These are phyloP conservation scores for Aureobasidium subglaciale DNA, from an alignment of 2,329 filamentous ascomycete species.

Conservation along the genomic window DNA sequence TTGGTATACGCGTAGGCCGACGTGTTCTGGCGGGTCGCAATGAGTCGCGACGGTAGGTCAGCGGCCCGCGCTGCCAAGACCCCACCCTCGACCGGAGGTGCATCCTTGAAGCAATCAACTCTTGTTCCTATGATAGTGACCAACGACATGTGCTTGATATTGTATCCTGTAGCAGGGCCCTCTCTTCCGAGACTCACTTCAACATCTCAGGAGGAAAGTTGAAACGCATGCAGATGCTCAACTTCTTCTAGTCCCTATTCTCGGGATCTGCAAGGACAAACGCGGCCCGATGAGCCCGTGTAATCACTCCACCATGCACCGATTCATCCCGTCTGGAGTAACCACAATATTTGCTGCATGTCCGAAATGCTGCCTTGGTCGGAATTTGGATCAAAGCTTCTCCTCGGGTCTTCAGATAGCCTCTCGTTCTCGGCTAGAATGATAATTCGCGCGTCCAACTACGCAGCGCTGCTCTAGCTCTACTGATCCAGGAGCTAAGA, in stretches of 20 bases:
- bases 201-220: no score
- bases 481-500: no score
- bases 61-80: conserved; percentile 3
- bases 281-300: conserved; percentile 1
- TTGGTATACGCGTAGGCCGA: neutral
- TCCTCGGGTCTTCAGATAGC: neutral
- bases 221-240: neutral
- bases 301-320: conserved; percentile 6
- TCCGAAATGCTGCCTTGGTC: neutral
- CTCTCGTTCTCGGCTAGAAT: neutral
- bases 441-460: no score
- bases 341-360: neutral
- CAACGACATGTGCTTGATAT: no score
- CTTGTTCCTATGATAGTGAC: no score
- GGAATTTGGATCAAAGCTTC: neutral
- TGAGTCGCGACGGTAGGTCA: neutral
- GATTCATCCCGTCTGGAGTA: neutral
- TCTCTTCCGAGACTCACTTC: no score
- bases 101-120: neutral
- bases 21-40: neutral
- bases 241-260: neutral
- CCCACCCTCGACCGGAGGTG: neutral
- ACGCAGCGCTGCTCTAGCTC: no score
- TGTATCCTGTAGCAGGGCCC: no score
- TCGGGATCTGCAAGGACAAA: neutral